Evolutionary conservation across 768 basidiomycete genomes (phyloP), one percentile per base, ranked within the genome.

Genomic region (Phanerodontia chrysosporium): DNA sequence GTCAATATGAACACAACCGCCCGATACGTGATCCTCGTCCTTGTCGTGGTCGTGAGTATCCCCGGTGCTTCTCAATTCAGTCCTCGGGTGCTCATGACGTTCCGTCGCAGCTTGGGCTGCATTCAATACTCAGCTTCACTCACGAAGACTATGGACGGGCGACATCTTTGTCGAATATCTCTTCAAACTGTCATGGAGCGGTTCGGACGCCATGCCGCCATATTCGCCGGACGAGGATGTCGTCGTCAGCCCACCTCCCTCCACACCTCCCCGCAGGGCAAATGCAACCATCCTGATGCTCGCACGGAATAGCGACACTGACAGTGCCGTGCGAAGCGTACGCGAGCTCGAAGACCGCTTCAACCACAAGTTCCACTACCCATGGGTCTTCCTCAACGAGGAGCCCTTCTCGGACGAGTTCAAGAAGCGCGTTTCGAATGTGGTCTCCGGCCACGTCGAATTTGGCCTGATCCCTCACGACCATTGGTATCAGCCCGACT

Each of bases 351-450:
- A 98, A 74, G 88, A 92, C 68, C 77, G 89, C 42, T 97, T 97
- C 76, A 98, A 98, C 73, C 75, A 77, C 45, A 81, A 79, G 60
- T 89, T 83, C 64, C 78, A 81, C 22, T 96, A 97, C 67, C 91
- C 92, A 3, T 97, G 90, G 71, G 86, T 93, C 25, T 89, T 97
- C 73, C 76, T 98, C 60, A 96, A 96, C 69, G 94, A 97, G 51
- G 82, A 83, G 62, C 82, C 83, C 0, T 96, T 96, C 71, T 76
- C 80, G 14, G 84, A 87, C 0, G 80, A 83, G 18, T 95, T 95
- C 73, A 90, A 86, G 68, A 69, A 65, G 36, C 60, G 64, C 12
- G 61, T 73, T 3, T 57, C 60, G 14, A 66, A 63, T 51, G 46
- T 73, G 16, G 60, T 68, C 9, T 57, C 62, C 2, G 72, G 77